Evolutionary conservation across 257 asterid genomes (phyloP), one percentile per base, ranked within the genome.

Genomic region (Plantago major): DNA sequence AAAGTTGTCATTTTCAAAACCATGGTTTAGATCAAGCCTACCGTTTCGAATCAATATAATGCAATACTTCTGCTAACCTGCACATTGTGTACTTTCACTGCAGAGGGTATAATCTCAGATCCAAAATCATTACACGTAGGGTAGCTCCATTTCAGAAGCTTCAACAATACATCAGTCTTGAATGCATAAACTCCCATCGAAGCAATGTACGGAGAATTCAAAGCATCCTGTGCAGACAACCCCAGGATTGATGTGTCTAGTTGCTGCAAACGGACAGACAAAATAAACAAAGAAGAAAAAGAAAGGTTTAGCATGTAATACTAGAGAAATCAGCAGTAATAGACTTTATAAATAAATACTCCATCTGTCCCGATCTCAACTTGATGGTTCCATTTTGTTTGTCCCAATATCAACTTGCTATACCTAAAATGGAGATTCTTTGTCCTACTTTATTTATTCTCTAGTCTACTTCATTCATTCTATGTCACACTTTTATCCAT

Each of bases 121-220:
- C 97, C 99, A 49, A 92, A 92, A 75, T 92, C 99, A 53, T 92
- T 89, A 13, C 96, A 78, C 11, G 78, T 77, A 7, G 99, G 97
- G 68, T 81, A 92, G 58, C 84, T 75, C 87, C 76, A 70, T 58
- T 64, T 76, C 67, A 92, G 74, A 42, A 92, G 97, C 67, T 82
- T 83, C 82, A 92, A 65, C 62, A 92, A 58, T 42, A 83, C 77
- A 17, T 86, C 96, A 0, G 88, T 86, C 77, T 63, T 92, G 66
- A 89, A 92, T 3, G 93, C 97, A 53, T 92, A 92, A 43, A 92
- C 93, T 58, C 99, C 99, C 99, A 92, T 89, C 0, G 99, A 92
- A 73, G 97, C 99, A 66, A 84, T 80, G 76, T 82, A 89, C 0
- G 95, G 97, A 40, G 88, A 75, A 59, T 63, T 59, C 19, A 67